Percentiles rank a stretch among this genome's conserved stretches.
These are phyloP conservation scores for Coemansia sp. DNA, from an alignment of 192 early-diverging fungal genomes.

Conservation along the genomic window DNA sequence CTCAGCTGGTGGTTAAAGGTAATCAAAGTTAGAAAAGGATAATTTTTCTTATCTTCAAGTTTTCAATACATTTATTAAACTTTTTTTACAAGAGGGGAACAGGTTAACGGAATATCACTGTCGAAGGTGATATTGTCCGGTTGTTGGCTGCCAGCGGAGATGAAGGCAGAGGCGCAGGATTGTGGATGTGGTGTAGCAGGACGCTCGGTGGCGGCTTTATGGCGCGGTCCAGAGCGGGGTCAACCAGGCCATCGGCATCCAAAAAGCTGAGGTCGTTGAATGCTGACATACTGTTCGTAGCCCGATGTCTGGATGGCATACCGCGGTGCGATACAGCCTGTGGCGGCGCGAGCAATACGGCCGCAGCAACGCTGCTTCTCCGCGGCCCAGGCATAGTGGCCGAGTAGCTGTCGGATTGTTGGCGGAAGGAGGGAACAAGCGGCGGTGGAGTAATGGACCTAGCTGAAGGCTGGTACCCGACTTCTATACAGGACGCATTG, in stretches of 20 bases:
- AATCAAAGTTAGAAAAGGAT: no score
- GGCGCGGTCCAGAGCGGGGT: background rate
- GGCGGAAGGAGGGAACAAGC: background rate
- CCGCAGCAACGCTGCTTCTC: background rate
- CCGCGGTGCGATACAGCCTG: background rate
- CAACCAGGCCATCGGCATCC: background rate
- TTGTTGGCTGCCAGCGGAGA: constrained; percentile 4
- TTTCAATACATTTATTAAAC: no score
- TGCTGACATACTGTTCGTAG: constrained; percentile 1
- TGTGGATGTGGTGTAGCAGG: background rate
- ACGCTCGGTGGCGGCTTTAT: background rate
- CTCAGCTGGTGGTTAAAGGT: no score
- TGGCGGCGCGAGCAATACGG: background rate
- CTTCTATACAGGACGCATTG: constrained; percentile 1
- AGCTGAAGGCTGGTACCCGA: background rate
- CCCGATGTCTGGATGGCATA: background rate
- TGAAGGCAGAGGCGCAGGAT: background rate
- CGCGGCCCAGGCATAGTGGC: background rate
- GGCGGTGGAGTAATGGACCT: constrained; percentile 8
- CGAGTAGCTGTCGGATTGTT: background rate
- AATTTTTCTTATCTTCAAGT: no score
- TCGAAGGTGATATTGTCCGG: background rate
- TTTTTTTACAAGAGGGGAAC: no score
- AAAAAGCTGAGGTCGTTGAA: background rate
- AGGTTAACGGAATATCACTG: background rate